Evolutionary conservation across 352 stramenopile genomes (phyloP), one percentile per base, ranked within the genome.

Genomic region (Phytophthora litchii): DNA sequence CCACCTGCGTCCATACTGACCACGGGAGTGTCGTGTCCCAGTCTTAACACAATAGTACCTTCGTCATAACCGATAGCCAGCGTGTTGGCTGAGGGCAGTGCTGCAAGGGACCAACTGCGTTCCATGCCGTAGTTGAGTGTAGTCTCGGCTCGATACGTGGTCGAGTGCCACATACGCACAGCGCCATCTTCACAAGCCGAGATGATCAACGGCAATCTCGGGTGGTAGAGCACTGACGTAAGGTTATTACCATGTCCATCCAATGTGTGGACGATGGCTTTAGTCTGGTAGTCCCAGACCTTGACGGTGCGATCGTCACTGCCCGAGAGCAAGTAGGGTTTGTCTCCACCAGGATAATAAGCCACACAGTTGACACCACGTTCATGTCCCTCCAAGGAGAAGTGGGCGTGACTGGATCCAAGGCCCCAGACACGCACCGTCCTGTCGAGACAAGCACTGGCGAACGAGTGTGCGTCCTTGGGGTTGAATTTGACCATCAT

Each of bases 401-500:
- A 99, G 76, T 99, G 97, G 11, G 97, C 94, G 32, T 95, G 81
- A 25, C 86, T 83, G 11, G 88, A 92, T 20, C 91, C 91, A 17
- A 99, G 77, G 5, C 95, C 96, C 79, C 88, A 97, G 29, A 98
- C 96, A 60, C 98, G 98, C 62, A 99, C 97, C 20, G 90, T 98
- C 42, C 96, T 79, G 84, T 99, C 97, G 29, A 99, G 88, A 61
- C 91, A 98, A 2, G 97, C 97, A 16, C 85, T 98, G 2, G 98
- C 98, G 67, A 99, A 99, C 23, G 95, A 98, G 72, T 99, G 99
- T 35, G 90, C 95, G 74, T 99, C 98, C 77, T 99, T 99, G 13
- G 96, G 97, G 81, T 99, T 99, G 78, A 99, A 99, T 74, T 98
- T 98, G 59, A 98, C 94, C 93, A 98, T 98, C 98, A 99, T 99